Evolutionary conservation across 768 basidiomycete species (phyloP).

Genomic region (Boletus sp.): DNA sequence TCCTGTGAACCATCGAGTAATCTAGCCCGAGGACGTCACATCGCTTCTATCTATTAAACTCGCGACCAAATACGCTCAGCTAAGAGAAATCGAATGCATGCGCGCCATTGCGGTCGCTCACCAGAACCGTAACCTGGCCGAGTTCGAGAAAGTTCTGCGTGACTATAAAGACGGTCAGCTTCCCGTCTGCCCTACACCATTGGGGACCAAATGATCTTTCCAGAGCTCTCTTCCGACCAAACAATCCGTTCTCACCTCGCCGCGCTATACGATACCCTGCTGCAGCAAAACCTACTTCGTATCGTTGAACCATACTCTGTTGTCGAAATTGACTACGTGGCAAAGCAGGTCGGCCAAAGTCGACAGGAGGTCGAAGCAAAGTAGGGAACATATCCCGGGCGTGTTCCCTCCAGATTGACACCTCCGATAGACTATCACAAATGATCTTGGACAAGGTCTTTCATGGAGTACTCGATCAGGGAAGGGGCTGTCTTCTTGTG

Average conservation of each 20-base stretch:
- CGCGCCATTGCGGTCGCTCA: slow-evolving; percentile 93
- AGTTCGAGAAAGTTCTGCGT: slow-evolving; percentile 83
- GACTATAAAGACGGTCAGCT: slow-evolving; percentile 77
- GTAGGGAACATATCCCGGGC: slow-evolving; percentile 40
- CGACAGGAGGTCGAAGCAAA: slow-evolving; percentile 88
- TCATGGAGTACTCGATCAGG: slow-evolving; percentile 95
- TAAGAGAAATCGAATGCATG: slow-evolving; percentile 93
- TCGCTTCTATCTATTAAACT: slow-evolving; percentile 84
- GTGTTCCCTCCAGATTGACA: slow-evolving; percentile 1
- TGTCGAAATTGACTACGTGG: slow-evolving; percentile 89
- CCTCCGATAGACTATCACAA: slow-evolving; percentile 70
- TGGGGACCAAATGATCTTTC: background rate
- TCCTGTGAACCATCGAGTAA: background rate
- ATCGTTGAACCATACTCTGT: slow-evolving; percentile 96
- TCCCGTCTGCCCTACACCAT: background rate
- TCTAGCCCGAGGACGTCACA: slow-evolving; percentile 89
- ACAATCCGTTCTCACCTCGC: slow-evolving; percentile 95
- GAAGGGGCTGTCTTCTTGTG: slow-evolving; percentile 86
- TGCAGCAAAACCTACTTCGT: slow-evolving; percentile 92
- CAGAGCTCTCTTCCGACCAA: slow-evolving; percentile 92
- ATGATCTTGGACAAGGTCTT: slow-evolving; percentile 98
- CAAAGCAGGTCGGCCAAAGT: slow-evolving; percentile 81
- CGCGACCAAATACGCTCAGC: slow-evolving; percentile 80
- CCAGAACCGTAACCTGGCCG: slow-evolving; percentile 81
- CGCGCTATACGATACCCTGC: slow-evolving; percentile 89